Conservation (phyloP, 2,329 filamentous ascomycete genomes). For the Cryphonectria parasitica region DNA sequence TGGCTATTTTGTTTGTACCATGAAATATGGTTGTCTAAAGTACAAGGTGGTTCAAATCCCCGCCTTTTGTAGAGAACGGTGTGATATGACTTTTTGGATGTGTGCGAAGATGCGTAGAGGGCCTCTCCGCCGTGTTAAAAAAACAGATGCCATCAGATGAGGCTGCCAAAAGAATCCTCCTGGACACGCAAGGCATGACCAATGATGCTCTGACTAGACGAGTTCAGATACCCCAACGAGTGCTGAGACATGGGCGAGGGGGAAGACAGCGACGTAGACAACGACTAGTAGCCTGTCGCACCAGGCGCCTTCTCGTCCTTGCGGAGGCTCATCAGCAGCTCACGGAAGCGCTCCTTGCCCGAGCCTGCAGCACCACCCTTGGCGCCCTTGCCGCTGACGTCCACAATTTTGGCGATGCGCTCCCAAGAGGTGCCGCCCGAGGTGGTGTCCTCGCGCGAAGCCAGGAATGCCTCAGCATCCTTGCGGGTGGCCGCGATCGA, state of each 20-base stretch:
- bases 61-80: neutral
- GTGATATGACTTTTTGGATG: slow-evolving; percentile 1
- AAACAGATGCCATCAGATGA: slow-evolving; percentile 20
- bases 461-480: slow-evolving; percentile 92
- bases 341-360: slow-evolving; percentile 95
- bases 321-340: slow-evolving; percentile 81
- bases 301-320: slow-evolving; percentile 89
- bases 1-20: slow-evolving; percentile 9
- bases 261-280: slow-evolving; percentile 24
- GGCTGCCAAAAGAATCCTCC: slow-evolving; percentile 28
- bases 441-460: slow-evolving; percentile 86
- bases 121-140: neutral
- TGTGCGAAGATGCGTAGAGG: neutral
- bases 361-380: slow-evolving; percentile 86
- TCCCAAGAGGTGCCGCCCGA: slow-evolving; percentile 98
- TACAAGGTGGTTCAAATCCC: slow-evolving; percentile 26
- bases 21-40: slow-evolving; percentile 24
- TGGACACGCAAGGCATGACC: slow-evolving; percentile 17
- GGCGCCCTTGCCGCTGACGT: slow-evolving; percentile 89
- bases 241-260: slow-evolving; percentile 21
- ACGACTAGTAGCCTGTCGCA: slow-evolving; percentile 52
- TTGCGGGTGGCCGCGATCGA: slow-evolving; percentile 82
- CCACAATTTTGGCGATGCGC: slow-evolving; percentile 95
- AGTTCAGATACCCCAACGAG: slow-evolving; percentile 13
- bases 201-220: neutral